These are phyloP conservation scores for Paramyrothecium roridum DNA, from an alignment of 2,329 filamentous ascomycete genomes.

Conservation along the genomic window DNA sequence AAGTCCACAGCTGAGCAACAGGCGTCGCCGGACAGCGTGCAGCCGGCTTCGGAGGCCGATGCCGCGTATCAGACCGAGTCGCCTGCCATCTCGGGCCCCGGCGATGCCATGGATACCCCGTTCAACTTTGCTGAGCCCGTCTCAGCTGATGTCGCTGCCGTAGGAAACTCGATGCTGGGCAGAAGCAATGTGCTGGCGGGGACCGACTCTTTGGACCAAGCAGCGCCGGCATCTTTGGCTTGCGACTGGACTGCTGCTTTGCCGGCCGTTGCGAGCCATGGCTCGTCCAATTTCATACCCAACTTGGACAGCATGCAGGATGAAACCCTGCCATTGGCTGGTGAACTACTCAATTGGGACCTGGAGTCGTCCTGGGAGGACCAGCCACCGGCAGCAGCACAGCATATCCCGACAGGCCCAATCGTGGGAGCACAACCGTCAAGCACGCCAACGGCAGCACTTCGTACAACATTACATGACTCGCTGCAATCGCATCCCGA, in stretches of 20 bases:
- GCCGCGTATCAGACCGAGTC: neutral
- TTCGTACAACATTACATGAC: neutral
- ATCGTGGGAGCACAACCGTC: neutral
- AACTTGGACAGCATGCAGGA: neutral
- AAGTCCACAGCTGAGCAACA: neutral
- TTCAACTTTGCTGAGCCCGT: neutral
- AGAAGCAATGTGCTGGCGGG: neutral
- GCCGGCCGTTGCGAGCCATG: neutral
- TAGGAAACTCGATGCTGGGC: neutral
- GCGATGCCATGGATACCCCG: neutral
- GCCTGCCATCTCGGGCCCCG: neutral
- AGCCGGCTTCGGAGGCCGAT: neutral
- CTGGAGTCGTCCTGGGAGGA: conserved; percentile 1
- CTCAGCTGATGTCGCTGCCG: neutral
- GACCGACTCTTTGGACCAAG: neutral
- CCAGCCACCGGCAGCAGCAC: neutral
- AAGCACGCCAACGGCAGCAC: neutral
- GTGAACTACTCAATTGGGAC: neutral
- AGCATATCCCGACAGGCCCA: neutral
- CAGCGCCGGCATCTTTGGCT: neutral
- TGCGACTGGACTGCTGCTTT: neutral
- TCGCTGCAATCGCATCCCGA: neutral
- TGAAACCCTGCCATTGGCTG: neutral
- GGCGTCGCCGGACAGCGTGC: neutral
- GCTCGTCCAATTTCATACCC: neutral